phyloP scores from a whole-genome alignment of 73 alveolate species.

The Paraurostyla sp. region DNA sequence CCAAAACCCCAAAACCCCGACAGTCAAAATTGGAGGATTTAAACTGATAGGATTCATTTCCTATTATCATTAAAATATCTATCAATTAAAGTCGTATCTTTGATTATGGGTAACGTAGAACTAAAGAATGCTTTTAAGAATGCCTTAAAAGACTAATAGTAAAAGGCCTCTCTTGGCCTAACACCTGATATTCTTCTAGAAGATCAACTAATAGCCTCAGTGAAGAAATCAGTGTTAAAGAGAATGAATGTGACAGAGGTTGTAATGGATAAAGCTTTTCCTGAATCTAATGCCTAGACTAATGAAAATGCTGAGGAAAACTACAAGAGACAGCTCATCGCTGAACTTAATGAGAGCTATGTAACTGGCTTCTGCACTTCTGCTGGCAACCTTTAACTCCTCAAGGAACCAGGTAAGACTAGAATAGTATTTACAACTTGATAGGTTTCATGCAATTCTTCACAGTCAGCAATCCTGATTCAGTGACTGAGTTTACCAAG shows the following conservation, averaged over 20 bases:
- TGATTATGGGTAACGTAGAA: constrained; percentile 29
- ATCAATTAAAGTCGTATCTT: neutral
- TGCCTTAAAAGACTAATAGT: neutral
- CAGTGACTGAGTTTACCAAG: constrained; percentile 3
- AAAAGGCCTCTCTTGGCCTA: neutral
- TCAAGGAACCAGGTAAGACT: constrained; percentile 71
- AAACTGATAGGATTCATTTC: no score
- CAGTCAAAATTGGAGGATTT: no score
- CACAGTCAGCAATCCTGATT: neutral
- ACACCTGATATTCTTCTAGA: constrained; percentile 17
- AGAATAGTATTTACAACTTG: neutral
- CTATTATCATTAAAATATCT: neutral
- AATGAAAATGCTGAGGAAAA: constrained; percentile 48
- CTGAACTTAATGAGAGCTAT: constrained; percentile 56
- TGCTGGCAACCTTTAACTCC: constrained; percentile 45
- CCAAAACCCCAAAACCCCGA: no score
- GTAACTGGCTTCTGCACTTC: constrained; percentile 65
- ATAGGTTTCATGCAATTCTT: constrained; percentile 15
- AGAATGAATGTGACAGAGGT: neutral
- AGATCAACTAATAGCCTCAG: neutral
- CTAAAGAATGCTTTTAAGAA: neutral
- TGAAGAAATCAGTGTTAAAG: neutral
- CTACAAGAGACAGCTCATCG: constrained; percentile 37
- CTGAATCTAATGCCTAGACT: constrained; percentile 47
- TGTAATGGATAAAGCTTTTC: neutral